Base-by-base conservation (phyloP, 1,284 basidiomycete genomes). In the Ceratorhiza oryzae-sativae region DNA sequence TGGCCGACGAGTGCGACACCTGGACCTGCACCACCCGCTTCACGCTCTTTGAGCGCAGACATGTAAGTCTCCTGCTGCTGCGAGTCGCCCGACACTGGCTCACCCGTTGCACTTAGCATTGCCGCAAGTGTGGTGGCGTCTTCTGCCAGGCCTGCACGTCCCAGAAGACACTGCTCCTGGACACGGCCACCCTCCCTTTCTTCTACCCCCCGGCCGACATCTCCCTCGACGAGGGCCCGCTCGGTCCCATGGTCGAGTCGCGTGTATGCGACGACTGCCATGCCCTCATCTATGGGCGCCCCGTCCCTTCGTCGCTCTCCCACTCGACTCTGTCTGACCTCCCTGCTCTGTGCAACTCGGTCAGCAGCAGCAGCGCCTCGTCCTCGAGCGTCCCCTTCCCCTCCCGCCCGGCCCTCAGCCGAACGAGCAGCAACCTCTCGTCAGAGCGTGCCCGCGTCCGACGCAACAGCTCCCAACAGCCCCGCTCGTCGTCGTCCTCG, bases 51-150 rank as follows among this genome's bases (percentile, higher is more conserved):
- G 88, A 90, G 75, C 89, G 90, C 74, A 86, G 86, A 80, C 90
- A 92, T 78, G 88, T 90, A 78, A 77, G 88, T 30, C 63, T 71
- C 74, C 46, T 8, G 41, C 30, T 25, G 75, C 72, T 39, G 71
- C 72, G n/a, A n/a, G n/a, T 74, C 74, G 32, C 70, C 72, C 74
- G 72, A 36, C 34, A 41, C 60, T 23, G 49, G 32, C 61, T 46
- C 72, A 76, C 55, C 20, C 68, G 70, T 53, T 51, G 3, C 46
- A n/a, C 41, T 34, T 77, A 90, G 88, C 90, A 92, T 75, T 92
- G 90, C 80, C 85, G 90, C 78, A 92, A 92, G 78, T 92, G 90
- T 75, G 90, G 90, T 67, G 90, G 89, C 73, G 81, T 91, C n/a
- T 90, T 88, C 79, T 92, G 90, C 79, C 79, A 79, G 46, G 79